These are phyloP conservation scores for Cyclotella atomus DNA, from an alignment of 108 stramenopile genomes.

Conservation along the genomic window DNA sequence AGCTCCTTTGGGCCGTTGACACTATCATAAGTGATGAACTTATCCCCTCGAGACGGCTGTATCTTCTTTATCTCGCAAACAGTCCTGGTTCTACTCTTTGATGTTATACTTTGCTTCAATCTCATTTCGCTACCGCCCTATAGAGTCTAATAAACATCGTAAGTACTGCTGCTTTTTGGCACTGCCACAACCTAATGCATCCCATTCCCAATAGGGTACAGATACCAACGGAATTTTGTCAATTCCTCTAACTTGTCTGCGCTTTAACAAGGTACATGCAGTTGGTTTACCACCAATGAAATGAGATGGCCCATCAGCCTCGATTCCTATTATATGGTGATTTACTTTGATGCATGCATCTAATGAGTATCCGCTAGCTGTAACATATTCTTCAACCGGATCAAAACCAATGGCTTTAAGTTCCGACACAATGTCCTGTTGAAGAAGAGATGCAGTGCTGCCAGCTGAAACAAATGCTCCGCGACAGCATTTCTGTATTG, in stretches of 20 bases:
- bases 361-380: slow-evolving; percentile 10
- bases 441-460: slow-evolving; percentile 4
- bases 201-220: slow-evolving; percentile 33
- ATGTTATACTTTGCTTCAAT: too few species aligned
- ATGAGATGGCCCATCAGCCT: slow-evolving; percentile 20
- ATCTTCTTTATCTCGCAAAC: too few species aligned
- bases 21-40: too few species aligned
- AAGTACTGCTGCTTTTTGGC: slow-evolving; percentile 17
- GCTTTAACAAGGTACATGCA: slow-evolving; percentile 6
- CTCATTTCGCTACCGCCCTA: too few species aligned
- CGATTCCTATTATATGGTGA: neutral
- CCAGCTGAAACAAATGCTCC: neutral
- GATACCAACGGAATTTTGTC: slow-evolving; percentile 20
- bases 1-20: too few species aligned
- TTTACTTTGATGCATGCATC: slow-evolving; percentile 10
- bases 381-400: slow-evolving; percentile 20
- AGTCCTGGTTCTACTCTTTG: too few species aligned
- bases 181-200: neutral
- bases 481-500: neutral
- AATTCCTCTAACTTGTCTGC: slow-evolving; percentile 1
- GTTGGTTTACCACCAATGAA: neutral
- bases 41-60: too few species aligned
- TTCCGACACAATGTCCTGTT: neutral
- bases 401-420: slow-evolving; percentile 6
- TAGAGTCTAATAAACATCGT: neutral